Evolutionary conservation across 1,284 basidiomycete genomes (phyloP).

Genomic region (Apiotrichum laibachii): DNA sequence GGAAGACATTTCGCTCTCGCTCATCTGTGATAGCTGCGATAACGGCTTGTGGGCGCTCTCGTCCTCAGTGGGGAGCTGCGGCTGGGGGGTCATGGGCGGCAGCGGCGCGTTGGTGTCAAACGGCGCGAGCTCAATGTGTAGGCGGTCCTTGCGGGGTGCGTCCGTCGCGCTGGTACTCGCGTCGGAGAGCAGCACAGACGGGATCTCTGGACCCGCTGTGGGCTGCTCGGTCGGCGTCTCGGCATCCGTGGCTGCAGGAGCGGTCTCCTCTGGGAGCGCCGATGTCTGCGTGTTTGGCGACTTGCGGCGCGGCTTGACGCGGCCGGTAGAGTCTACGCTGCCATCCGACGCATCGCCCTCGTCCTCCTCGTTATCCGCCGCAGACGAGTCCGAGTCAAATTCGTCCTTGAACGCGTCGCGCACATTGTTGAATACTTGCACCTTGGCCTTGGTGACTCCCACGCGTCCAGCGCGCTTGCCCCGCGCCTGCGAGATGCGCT

Average conservation of each 20-base stretch:
- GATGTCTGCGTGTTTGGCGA: neutral
- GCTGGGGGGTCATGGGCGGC: constrained; percentile 45
- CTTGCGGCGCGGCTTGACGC: constrained; percentile 22
- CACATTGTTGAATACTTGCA: constrained; percentile 86
- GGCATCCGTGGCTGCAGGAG: neutral
- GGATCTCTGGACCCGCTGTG: neutral
- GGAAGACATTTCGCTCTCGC: constrained; percentile 53
- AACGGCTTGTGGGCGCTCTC: constrained; percentile 22
- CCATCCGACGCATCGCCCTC: constrained; percentile 38
- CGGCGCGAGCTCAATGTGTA: constrained; percentile 49
- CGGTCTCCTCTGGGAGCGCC: neutral
- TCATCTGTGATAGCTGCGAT: constrained; percentile 44
- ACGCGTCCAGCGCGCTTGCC: constrained; percentile 89
- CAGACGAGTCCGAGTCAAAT: constrained; percentile 67
- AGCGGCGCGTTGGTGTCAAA: constrained; percentile 51
- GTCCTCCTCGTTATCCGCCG: constrained; percentile 77
- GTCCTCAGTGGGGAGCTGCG: constrained; percentile 26
- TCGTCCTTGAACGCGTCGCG: constrained; percentile 90
- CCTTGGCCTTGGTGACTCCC: constrained; percentile 79
- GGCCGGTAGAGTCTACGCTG: constrained; percentile 35
- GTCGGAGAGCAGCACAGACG: neutral
- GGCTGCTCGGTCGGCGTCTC: neutral
- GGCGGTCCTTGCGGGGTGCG: constrained; percentile 27
- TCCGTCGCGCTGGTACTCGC: neutral
- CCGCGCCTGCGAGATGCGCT: constrained; percentile 58